Base-by-base conservation (phyloP, 306 rosid species). In the Astragalus glycyphyllos region DNA sequence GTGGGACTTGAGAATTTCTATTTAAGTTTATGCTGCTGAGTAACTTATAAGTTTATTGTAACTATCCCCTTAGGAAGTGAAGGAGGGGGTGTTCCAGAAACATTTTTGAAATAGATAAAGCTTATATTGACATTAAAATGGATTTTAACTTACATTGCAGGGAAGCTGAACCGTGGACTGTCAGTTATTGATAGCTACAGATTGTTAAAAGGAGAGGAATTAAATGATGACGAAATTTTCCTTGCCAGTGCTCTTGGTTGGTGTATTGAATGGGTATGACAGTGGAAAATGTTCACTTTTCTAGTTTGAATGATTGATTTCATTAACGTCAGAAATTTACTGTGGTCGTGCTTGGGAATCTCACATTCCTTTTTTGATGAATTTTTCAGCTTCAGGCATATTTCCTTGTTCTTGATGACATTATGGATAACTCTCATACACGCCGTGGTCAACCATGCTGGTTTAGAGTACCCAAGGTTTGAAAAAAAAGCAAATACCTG, bases 401-500 rank as follows among this genome's bases (percentile, higher is more conserved):
- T 82, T 85, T 79, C 67, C 87, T 85, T 60, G 89, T 85, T 61
- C 89, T 82, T 48, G 89, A 82, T 58, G 89, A 85, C 72, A 85
- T 85, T 41, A 85, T 85, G 89, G 89, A 82, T 71, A 82, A 44
- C 58, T 85, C 89, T 38, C 81, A 80, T 75, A 85, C 89, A n/a
- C 81, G 89, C 10, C 83, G 85, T 6, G 86, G 89, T 70, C 89
- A 85, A 47, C 85, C 89, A 47, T 85, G 87, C 74, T 82, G 89
- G 87, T 85, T 65, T 73, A 77, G 89, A 70, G 9, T 85, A 61
- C 86, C 89, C 71, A 74, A 85, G 89, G 86, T 85, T 55, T 82
- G 85, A n/a, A 34, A 57, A 32, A 63, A 51, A 51, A 60, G 46
- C 8, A n/a, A 32, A 60, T 49, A 31, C 65, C 44, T 42, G 51